phyloP scores from a whole-genome alignment of 2,329 filamentous ascomycete species.

The Claviceps pusilla region DNA sequence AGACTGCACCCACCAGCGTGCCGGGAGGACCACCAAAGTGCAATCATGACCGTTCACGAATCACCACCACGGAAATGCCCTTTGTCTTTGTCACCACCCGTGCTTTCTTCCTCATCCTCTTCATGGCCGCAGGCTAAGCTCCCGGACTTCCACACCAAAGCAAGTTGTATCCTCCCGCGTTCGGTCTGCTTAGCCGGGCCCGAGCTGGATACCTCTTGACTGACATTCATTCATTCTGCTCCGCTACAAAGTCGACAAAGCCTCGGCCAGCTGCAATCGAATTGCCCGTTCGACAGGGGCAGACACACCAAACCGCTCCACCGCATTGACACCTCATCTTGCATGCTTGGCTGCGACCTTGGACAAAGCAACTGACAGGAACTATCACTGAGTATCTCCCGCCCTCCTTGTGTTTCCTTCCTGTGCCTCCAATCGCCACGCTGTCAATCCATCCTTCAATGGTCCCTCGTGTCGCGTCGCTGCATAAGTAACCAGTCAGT shows the following conservation, averaged over 20 bases:
- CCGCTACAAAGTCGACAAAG: background rate
- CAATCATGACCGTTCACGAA: background rate
- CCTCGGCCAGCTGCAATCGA: background rate
- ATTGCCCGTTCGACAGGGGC: background rate
- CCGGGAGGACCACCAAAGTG: no score
- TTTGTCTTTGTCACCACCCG: background rate
- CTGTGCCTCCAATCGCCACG: background rate
- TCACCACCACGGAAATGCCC: background rate
- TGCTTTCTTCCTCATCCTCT: background rate
- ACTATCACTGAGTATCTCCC: background rate
- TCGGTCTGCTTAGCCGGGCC: background rate
- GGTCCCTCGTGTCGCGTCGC: background rate
- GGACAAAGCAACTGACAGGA: background rate
- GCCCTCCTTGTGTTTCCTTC: background rate
- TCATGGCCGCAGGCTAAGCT: background rate
- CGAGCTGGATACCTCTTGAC: background rate
- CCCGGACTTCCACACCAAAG: background rate
- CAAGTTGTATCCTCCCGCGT: background rate
- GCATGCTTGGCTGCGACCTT: slow-evolving; percentile 7
- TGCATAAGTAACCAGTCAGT: background rate
- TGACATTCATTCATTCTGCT: background rate
- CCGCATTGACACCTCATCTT: slow-evolving; percentile 12
- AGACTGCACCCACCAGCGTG: no score
- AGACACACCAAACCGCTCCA: slow-evolving; percentile 4
- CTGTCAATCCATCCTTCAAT: background rate